Base-by-base conservation (phyloP, 768 basidiomycete species). In the Hortiboletus flavorubellus region DNA sequence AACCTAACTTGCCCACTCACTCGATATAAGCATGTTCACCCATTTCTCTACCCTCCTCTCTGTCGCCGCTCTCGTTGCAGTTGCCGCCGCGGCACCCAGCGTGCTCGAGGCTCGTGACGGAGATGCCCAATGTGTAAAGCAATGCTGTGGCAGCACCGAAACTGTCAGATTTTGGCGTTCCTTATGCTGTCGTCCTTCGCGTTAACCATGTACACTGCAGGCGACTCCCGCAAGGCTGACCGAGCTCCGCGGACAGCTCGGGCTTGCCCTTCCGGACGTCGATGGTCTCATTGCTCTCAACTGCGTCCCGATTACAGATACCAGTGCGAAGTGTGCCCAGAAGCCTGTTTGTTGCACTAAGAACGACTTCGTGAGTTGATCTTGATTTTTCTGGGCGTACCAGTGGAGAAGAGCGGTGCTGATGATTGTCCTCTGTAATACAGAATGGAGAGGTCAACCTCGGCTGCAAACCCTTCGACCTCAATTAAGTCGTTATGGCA, bases 341-440 rank as follows among this genome's bases (percentile, higher is more conserved):
- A 45, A 67, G 35, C 23, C 65, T 0, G 59, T 67, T 26, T 65
- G 65, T 30, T 65, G 64, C 49, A 51, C 34, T 6, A 45, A 41
- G 1, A 54, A 65, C 6, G 18, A 15, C 4, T 58, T 43, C 8
- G 64, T 65, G 14, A 59, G 62, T 31, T 8, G 3, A 26, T 0
- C 5, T 1, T 21, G 39, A 15, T 21, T 8, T 16, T n/a, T 3
- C 31, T 1, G 8, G n/a, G 9, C 1, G 16, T 4, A 26, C 26
- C 2, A 26, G 5, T 26, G 26, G 21, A 21, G 21, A 35, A n/a
- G 26, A 21, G 21, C 12, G 14, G 30, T 5, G 10, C 33, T 50
- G 8, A 49, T 5, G 6, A 0, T 16, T 26, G 26, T 26, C 26
- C 5, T 34, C 3, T 16, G 31, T 2, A 2, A 7, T 16, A 29